Percentiles rank a stretch among this genome's conserved stretches.
These are phyloP conservation scores for Neovahlkampfia damariscottae DNA, from an alignment of 78 protist genomes.

Conservation along the genomic window DNA sequence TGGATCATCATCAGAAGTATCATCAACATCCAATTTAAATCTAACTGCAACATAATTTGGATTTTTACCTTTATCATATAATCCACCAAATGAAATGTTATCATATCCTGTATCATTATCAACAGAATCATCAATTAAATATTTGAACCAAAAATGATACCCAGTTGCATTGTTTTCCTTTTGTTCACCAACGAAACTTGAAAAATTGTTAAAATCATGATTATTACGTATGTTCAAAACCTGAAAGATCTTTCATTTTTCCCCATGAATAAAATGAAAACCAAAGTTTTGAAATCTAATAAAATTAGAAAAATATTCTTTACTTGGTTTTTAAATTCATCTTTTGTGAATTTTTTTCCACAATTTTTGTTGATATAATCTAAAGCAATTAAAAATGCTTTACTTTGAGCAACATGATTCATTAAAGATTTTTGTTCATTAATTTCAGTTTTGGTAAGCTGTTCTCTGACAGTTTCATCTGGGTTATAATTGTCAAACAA, in stretches of 20 bases:
- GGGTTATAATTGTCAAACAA: neutral
- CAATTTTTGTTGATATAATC: neutral
- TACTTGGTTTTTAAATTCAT: too few species aligned
- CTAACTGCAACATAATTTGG: too few species aligned
- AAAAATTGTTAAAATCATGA: too few species aligned
- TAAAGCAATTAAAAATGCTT: neutral
- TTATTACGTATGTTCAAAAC: conserved; percentile 1
- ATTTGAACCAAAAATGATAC: neutral
- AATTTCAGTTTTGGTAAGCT: neutral
- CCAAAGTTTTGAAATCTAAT: neutral
- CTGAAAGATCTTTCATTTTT: neutral
- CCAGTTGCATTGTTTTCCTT: neutral
- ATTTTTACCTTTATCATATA: too few species aligned
- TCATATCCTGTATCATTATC: too few species aligned
- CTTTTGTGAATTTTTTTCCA: neutral
- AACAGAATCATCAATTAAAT: neutral
- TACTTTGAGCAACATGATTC: neutral
- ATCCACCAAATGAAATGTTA: too few species aligned
- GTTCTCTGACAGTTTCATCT: neutral
- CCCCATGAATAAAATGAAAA: neutral
- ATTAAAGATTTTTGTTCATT: neutral
- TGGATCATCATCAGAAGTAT: too few species aligned
- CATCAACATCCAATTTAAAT: too few species aligned
- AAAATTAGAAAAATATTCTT: too few species aligned
- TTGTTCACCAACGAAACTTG: neutral